Conservation (phyloP, 768 basidiomycete species). For the Suillus decipiens region DNA sequence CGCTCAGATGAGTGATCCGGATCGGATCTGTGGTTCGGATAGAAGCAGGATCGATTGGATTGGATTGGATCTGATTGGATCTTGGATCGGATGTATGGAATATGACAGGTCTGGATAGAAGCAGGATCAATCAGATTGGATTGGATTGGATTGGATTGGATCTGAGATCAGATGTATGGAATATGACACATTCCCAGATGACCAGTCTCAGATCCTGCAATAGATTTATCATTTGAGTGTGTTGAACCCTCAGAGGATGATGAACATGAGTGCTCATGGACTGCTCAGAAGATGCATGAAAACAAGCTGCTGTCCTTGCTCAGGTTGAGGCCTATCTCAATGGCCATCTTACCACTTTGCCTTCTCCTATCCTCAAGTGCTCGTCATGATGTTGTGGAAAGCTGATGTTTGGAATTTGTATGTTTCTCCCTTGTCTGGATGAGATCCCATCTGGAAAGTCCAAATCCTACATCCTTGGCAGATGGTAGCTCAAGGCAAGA, state of each 20-base stretch:
- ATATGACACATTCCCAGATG: slow-evolving; percentile 12
- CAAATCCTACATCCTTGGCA: slow-evolving; percentile 20
- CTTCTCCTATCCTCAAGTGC: slow-evolving; percentile 38
- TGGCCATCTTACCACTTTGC: slow-evolving; percentile 16
- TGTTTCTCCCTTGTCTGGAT: slow-evolving; percentile 26
- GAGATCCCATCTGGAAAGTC: slow-evolving; percentile 21
- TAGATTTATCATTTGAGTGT: not conserved
- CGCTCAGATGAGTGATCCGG: no score
- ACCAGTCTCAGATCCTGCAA: not conserved
- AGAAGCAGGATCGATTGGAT: no score
- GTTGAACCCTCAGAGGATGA: slow-evolving; percentile 3
- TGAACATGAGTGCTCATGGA: not conserved
- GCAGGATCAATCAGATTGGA: no score
- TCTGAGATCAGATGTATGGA: no score
- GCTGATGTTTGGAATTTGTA: slow-evolving; percentile 61
- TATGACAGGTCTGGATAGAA: no score
- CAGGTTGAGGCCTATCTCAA: not conserved
- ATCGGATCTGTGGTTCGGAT: no score
- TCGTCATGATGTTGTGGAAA: slow-evolving; percentile 58
- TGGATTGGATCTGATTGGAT: no score
- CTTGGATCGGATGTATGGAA: no score
- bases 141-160: no score
- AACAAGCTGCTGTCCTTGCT: not conserved
- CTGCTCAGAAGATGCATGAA: not conserved
- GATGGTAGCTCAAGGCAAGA: slow-evolving; percentile 32